A percentile compares a stretch with the other conserved stretches of the same genome.
Conservation (phyloP, 2,329 filamentous ascomycete species). For the Diaporthe humulicola region DNA sequence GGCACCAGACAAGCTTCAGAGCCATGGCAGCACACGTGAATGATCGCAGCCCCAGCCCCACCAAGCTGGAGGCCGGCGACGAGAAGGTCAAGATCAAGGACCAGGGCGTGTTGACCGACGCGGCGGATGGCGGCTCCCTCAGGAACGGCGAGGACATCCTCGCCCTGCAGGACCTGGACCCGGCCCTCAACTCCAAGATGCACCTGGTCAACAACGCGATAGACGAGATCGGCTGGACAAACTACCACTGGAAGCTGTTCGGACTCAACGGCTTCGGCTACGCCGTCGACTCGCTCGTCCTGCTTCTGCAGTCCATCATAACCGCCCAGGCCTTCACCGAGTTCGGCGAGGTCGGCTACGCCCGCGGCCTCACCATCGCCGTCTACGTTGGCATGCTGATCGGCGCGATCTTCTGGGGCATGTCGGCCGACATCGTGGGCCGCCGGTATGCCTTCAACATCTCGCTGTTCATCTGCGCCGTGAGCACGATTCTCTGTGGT, state of each 20-base stretch:
- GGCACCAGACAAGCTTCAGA: constrained; percentile 2
- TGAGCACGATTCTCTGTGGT: constrained; percentile 72
- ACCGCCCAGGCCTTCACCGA: constrained; percentile 69
- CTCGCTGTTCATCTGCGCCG: constrained; percentile 72
- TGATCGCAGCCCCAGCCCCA: not conserved
- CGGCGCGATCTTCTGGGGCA: constrained; percentile 77
- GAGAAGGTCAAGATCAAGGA: constrained; percentile 10
- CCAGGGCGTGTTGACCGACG: not conserved
- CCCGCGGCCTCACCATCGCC: constrained; percentile 71
- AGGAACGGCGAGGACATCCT: constrained; percentile 56
- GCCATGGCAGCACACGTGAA: not conserved
- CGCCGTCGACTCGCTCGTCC: constrained; percentile 61
- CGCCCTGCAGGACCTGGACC: constrained; percentile 63
- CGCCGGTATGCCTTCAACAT: constrained; percentile 78
- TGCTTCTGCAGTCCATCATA: constrained; percentile 73
- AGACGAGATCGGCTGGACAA: constrained; percentile 73
- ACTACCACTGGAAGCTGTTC: constrained; percentile 71
- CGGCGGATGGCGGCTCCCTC: constrained; percentile 27
- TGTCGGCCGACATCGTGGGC: constrained; percentile 76
- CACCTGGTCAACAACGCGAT: constrained; percentile 68
- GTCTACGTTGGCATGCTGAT: constrained; percentile 68
- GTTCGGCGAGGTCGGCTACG: constrained; percentile 67
- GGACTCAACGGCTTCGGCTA: constrained; percentile 73
- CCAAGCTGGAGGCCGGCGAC: constrained; percentile 3
- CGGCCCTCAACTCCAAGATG: constrained; percentile 68